A percentile compares a stretch with the other conserved stretches of the same genome.
phyloP scores from a whole-genome alignment of 805 yeast species.

The Candida boleticola region DNA sequence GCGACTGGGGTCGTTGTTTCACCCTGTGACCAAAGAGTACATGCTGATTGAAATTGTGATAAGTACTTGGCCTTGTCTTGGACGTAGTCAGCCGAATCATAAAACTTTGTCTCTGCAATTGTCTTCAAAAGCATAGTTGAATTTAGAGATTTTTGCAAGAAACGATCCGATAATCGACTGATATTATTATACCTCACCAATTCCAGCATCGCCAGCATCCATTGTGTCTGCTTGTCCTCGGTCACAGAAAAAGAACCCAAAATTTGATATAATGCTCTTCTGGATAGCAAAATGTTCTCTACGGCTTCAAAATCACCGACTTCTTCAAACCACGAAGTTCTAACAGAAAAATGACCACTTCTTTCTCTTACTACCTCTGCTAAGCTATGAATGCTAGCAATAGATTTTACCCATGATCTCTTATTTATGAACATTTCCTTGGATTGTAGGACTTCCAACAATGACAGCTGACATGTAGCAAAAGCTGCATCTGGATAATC shows the following conservation, averaged over 20 bases:
- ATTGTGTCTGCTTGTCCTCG: conserved; percentile 4
- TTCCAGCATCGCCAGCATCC: conserved; percentile 33
- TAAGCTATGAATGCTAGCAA: conserved; percentile 24
- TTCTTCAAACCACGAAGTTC: conserved; percentile 36
- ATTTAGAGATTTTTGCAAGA: conserved; percentile 49
- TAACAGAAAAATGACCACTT: conserved; percentile 8
- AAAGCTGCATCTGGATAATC: conserved; percentile 27
- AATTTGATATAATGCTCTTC: conserved; percentile 39
- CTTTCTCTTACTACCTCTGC: conserved; percentile 6
- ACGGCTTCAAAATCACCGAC: conserved; percentile 28
- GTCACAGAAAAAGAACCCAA: background rate
- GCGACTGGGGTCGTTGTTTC: conserved; percentile 56
- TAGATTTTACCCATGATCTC: conserved; percentile 21
- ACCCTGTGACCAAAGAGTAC: conserved; percentile 63
- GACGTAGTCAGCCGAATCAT: conserved; percentile 8
- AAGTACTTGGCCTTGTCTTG: conserved; percentile 13
- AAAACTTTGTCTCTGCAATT: conserved; percentile 23
- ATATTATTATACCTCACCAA: conserved; percentile 40
- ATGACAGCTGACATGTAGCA: conserved; percentile 16
- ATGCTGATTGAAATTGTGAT: conserved; percentile 51
- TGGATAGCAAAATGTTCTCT: conserved; percentile 44
- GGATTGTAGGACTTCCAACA: conserved; percentile 16
- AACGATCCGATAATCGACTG: conserved; percentile 32
- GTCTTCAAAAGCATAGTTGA: conserved; percentile 45
- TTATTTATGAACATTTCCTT: conserved; percentile 8